These are phyloP conservation scores for Leptodermis oblonga DNA, from an alignment of 257 asterid genomes.

Conservation along the genomic window DNA sequence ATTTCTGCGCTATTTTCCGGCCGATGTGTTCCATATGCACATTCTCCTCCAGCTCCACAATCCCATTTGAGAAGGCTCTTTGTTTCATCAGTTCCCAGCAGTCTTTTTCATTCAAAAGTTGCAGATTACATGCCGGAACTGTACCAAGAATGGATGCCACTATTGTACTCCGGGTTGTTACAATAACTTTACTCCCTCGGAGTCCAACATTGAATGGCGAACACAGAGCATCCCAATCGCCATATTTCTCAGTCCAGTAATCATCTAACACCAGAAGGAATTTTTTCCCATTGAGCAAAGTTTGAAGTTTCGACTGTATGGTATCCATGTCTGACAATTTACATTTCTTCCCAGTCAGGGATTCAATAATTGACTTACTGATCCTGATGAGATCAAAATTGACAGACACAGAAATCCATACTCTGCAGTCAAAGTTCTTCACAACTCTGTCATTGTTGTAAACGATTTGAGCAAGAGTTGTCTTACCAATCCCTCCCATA, in stretches of 20 bases:
- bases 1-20: slow-evolving; percentile 28
- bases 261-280: too few relatives aligned
- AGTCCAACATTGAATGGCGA: slow-evolving; percentile 2
- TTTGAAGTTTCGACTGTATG: background rate
- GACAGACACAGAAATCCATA: slow-evolving; percentile 33
- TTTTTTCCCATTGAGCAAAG: too few relatives aligned
- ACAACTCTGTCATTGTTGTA: slow-evolving; percentile 10
- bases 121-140: slow-evolving; percentile 14
- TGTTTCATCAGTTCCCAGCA: slow-evolving; percentile 36
- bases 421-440: slow-evolving; percentile 4
- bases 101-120: slow-evolving; percentile 22
- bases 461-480: slow-evolving; percentile 30
- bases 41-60: background rate
- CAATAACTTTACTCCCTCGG: background rate
- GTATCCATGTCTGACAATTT: slow-evolving; percentile 13
- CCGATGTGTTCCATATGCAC: slow-evolving; percentile 23
- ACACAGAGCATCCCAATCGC: slow-evolving; percentile 8
- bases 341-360: slow-evolving; percentile 22
- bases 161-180: slow-evolving; percentile 33
- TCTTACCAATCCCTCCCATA: slow-evolving; percentile 38
- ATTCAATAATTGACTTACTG: slow-evolving; percentile 32
- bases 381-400: slow-evolving; percentile 27
- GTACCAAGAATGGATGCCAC: slow-evolving; percentile 35
- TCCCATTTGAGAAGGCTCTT: slow-evolving; percentile 19
- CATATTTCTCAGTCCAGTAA: too few relatives aligned